Evolutionary conservation across 139 green algal species (phyloP).

Genomic region (Chlorella sp.): DNA sequence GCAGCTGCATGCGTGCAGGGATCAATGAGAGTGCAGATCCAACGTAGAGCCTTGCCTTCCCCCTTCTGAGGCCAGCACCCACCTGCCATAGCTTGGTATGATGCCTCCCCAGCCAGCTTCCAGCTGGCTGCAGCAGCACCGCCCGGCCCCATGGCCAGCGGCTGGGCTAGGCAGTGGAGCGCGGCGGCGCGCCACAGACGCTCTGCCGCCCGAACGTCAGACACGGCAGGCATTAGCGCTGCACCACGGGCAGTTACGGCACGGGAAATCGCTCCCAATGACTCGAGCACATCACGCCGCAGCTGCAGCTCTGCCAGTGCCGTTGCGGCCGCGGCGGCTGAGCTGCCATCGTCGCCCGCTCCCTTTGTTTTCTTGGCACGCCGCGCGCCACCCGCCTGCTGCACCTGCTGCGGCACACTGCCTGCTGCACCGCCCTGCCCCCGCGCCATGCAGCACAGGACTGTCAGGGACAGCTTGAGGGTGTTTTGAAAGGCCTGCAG

Average conservation of each 20-base stretch:
- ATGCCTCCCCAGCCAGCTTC: neutral
- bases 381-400: neutral
- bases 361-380: neutral
- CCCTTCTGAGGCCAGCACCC: neutral
- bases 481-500: constrained; percentile 11
- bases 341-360: neutral
- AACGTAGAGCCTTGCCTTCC: neutral
- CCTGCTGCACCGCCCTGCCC: neutral
- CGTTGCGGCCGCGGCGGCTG: neutral
- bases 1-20: no score
- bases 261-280: neutral
- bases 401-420: neutral
- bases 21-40: no score
- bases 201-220: neutral
- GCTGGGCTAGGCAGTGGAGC: constrained; percentile 19
- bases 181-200: neutral
- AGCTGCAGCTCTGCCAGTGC: neutral
- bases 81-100: neutral
- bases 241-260: neutral
- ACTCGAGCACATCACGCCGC: neutral
- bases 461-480: constrained; percentile 11
- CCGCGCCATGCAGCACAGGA: constrained; percentile 1
- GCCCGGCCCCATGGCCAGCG: neutral
- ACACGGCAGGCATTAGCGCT: constrained; percentile 5
- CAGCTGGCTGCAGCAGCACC: neutral